phyloP scores from a whole-genome alignment of 805 yeast genomes.

The Yamadazyma olivae region DNA sequence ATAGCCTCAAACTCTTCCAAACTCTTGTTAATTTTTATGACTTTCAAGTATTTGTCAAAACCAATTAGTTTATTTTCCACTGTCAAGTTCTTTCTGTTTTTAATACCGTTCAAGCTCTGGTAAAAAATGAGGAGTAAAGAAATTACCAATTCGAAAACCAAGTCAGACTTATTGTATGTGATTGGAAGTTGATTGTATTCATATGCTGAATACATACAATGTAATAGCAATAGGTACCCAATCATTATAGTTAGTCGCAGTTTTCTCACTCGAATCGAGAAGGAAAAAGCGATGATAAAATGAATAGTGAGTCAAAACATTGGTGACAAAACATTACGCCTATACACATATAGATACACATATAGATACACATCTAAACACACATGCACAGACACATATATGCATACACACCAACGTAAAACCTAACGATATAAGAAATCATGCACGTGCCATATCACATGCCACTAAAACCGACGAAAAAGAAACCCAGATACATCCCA shows the following conservation, averaged over 20 bases:
- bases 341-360: too few relatives aligned
- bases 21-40: conserved; percentile 46
- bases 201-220: conserved; percentile 54
- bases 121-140: conserved; percentile 44
- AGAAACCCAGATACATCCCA: too few relatives aligned
- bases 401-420: too few relatives aligned
- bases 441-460: too few relatives aligned
- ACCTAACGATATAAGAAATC: too few relatives aligned
- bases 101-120: conserved; percentile 34
- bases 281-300: background rate
- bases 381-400: too few relatives aligned
- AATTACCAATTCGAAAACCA: conserved; percentile 47
- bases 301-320: too few relatives aligned
- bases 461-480: too few relatives aligned
- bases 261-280: background rate
- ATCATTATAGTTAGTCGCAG: conserved; percentile 1
- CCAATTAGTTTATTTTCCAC: conserved; percentile 26
- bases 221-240: conserved; percentile 26
- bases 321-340: too few relatives aligned
- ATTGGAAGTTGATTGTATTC: conserved; percentile 43
- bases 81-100: conserved; percentile 17
- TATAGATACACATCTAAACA: too few relatives aligned
- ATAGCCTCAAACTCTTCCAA: conserved; percentile 44
- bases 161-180: conserved; percentile 28
- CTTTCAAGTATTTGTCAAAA: conserved; percentile 36